These are phyloP conservation scores for Pleoardoris graminearum DNA, from an alignment of 2,329 filamentous ascomycete genomes.

Conservation along the genomic window DNA sequence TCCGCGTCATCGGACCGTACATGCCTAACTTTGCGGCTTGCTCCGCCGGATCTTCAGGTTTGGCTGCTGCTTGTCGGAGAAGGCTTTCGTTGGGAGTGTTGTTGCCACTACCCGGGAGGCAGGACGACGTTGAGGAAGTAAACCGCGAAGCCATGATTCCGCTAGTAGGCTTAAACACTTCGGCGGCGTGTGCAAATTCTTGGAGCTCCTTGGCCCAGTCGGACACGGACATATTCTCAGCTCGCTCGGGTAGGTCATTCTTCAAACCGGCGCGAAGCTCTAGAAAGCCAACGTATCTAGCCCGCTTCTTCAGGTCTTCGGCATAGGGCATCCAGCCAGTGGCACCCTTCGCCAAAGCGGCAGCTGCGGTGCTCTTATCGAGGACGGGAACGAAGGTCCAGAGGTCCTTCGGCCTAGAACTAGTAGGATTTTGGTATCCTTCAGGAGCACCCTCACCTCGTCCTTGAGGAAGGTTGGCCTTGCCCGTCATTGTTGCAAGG, in stretches of 20 bases:
- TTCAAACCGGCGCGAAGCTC: slow-evolving; percentile 69
- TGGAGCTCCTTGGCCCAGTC: slow-evolving; percentile 80
- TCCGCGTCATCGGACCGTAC: slow-evolving; percentile 87
- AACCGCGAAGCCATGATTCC: slow-evolving; percentile 93
- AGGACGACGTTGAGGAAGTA: slow-evolving; percentile 60
- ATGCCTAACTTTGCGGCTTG: slow-evolving; percentile 87
- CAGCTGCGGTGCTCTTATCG: slow-evolving; percentile 48
- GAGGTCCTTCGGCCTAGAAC: slow-evolving; percentile 60
- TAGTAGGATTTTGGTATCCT: slow-evolving; percentile 64
- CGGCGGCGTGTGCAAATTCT: slow-evolving; percentile 74
- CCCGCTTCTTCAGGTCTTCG: slow-evolving; percentile 76
- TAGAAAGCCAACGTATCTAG: slow-evolving; percentile 80
- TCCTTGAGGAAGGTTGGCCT: slow-evolving; percentile 74
- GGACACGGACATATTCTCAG: slow-evolving; percentile 59
- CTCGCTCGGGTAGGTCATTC: slow-evolving; percentile 61
- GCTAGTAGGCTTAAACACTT: slow-evolving; percentile 88
- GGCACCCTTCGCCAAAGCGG: slow-evolving; percentile 53
- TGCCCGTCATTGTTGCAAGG: slow-evolving; percentile 75
- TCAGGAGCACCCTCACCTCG: slow-evolving; percentile 72
- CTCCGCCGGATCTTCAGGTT: slow-evolving; percentile 75
- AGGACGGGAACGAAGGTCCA: slow-evolving; percentile 52
- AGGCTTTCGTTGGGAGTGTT: slow-evolving; percentile 35
- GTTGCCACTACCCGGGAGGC: slow-evolving; percentile 28
- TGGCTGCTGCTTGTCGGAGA: slow-evolving; percentile 57
- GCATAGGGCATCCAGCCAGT: slow-evolving; percentile 79